Percentiles rank a stretch among this genome's conserved stretches.
phyloP scores from a whole-genome alignment of 306 rosid species.

The Dryas alaskensis region DNA sequence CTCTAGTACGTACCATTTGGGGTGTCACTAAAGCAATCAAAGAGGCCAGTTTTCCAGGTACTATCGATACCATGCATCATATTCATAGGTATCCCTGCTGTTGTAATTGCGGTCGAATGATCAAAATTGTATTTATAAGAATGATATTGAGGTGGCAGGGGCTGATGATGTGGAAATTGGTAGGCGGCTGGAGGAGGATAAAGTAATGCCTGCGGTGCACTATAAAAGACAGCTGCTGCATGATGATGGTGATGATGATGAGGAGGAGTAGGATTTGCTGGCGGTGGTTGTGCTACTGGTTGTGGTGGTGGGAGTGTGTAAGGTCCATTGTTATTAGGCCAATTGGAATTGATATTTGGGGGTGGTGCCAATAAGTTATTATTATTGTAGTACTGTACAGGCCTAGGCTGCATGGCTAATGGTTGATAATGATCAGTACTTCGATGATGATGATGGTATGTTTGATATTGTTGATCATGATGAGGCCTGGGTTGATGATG shows the following conservation, averaged over 20 bases:
- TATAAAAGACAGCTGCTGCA: background rate
- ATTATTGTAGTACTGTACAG: too few relatives aligned
- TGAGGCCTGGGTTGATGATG: too few relatives aligned
- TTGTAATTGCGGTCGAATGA: too few relatives aligned
- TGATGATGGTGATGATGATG: background rate
- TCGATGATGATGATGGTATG: too few relatives aligned
- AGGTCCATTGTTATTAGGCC: too few relatives aligned
- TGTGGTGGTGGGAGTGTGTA: background rate
- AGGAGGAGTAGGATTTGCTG: background rate
- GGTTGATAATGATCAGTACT: too few relatives aligned
- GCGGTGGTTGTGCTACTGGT: background rate
- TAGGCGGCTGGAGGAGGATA: conserved; percentile 21
- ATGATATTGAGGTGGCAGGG: background rate
- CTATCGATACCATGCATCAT: background rate
- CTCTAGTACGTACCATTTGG: background rate
- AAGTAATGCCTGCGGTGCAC: background rate
- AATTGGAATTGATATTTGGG: too few relatives aligned
- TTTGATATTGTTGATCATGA: too few relatives aligned
- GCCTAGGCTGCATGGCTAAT: too few relatives aligned
- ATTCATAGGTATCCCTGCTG: too few relatives aligned
- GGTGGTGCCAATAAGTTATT: too few relatives aligned
- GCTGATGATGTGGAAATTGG: background rate
- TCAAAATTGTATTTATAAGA: too few relatives aligned
- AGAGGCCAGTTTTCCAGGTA: conserved; percentile 14
- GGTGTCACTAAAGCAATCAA: background rate